Percentiles rank a stretch among this genome's conserved stretches.
Evolutionary conservation across 495 filamentous ascomycete genomes (phyloP).

Genomic region (Trichocladium uniseriatum): DNA sequence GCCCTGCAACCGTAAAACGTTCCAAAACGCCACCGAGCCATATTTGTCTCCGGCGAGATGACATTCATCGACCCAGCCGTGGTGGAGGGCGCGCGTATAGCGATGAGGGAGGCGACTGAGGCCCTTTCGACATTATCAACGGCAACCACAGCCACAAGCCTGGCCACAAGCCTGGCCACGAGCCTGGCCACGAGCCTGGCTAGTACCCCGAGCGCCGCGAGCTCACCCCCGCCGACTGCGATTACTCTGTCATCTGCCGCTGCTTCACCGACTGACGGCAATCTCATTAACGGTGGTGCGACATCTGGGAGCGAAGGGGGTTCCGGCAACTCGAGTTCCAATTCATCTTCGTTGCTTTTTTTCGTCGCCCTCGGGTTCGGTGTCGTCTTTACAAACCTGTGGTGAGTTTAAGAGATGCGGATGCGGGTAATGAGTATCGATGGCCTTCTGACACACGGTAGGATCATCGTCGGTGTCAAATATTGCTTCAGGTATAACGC

Average conservation of each 20-base stretch:
- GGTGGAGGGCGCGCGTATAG: constrained; percentile 19
- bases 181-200: background rate
- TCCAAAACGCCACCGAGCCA: constrained; percentile 12
- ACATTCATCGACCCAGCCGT: constrained; percentile 20
- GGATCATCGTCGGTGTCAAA: constrained; percentile 99
- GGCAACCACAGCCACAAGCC: background rate
- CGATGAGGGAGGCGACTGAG: constrained; percentile 20
- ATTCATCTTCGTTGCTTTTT: constrained; percentile 87
- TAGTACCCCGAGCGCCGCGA: background rate
- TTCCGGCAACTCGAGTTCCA: constrained; percentile 22
- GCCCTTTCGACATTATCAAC: background rate
- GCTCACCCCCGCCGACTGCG: background rate
- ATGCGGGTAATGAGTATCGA: background rate
- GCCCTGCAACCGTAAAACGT: constrained; percentile 15
- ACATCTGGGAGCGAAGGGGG: constrained; percentile 5
- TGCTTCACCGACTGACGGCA: background rate
- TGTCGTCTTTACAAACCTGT: constrained; percentile 97
- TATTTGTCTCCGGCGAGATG: constrained; percentile 20
- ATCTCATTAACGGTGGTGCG: constrained; percentile 8
- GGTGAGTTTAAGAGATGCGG: constrained; percentile 47
- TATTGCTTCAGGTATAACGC: constrained; percentile 99
- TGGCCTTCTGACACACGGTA: constrained; percentile 36
- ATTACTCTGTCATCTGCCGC: background rate
- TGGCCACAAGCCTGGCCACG: background rate
- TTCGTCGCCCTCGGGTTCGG: constrained; percentile 97